Conservation (phyloP, 1,139 yeast genomes). For the Neolecta irregularis region DNA sequence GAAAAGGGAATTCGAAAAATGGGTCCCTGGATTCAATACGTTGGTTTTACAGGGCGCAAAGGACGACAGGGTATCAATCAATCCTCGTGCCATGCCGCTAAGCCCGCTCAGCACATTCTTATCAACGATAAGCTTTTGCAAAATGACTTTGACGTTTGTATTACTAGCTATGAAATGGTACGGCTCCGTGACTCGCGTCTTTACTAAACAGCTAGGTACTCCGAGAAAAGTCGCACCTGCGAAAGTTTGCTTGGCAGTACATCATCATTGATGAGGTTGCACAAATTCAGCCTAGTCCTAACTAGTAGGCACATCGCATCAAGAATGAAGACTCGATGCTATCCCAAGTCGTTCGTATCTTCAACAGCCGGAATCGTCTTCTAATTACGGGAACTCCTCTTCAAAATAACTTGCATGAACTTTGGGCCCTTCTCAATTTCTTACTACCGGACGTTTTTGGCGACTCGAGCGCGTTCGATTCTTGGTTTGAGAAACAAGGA, state of each 20-base stretch:
- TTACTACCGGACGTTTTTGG: constrained; percentile 88
- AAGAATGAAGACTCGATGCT: constrained; percentile 84
- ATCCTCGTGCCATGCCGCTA: background rate
- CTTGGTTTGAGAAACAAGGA: constrained; percentile 52
- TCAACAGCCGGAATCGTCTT: constrained; percentile 69
- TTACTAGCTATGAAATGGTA: constrained; percentile 91
- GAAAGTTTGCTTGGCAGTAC: constrained; percentile 84
- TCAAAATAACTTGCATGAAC: constrained; percentile 84
- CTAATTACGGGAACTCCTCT: constrained; percentile 92
- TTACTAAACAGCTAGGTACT: no score
- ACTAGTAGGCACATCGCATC: constrained; percentile 59
- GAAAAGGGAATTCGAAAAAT: constrained; percentile 79
- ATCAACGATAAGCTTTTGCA: constrained; percentile 45
- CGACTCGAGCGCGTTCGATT: constrained; percentile 76
- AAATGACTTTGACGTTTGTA: constrained; percentile 73
- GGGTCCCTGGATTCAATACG: constrained; percentile 94
- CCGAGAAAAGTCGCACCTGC: constrained; percentile 64
- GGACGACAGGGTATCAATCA: constrained; percentile 39
- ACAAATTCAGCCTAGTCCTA: background rate
- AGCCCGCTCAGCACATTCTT: constrained; percentile 24
- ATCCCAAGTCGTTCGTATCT: constrained; percentile 76
- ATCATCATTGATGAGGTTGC: constrained; percentile 65
- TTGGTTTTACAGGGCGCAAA: constrained; percentile 77
- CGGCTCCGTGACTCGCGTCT: no score
- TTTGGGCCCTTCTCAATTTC: constrained; percentile 88